Conservation (phyloP, 108 stramenopile species). For the Cyclotella sp. region DNA sequence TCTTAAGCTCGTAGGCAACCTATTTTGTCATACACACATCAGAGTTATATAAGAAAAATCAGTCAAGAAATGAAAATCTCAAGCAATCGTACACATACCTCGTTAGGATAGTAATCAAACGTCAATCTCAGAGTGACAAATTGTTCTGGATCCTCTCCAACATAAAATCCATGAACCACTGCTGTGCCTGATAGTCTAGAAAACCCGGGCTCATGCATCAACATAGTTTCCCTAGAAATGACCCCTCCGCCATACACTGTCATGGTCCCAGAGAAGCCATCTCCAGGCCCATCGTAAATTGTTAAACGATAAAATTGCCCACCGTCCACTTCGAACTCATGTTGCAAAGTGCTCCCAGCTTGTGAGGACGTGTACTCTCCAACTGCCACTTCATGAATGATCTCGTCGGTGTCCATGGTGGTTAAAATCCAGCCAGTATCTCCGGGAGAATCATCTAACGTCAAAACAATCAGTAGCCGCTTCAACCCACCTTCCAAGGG, state of each 20-base stretch:
- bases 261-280: slow-evolving; percentile 40
- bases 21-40: not conserved
- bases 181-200: slow-evolving; percentile 24
- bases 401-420: slow-evolving; percentile 30
- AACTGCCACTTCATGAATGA: slow-evolving; percentile 30
- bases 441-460: slow-evolving; percentile 26
- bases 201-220: slow-evolving; percentile 44
- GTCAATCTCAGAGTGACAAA: slow-evolving; percentile 23
- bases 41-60: not conserved
- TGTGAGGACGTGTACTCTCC: slow-evolving; percentile 23
- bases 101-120: slow-evolving; percentile 29
- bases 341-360: slow-evolving; percentile 10
- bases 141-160: slow-evolving; percentile 28
- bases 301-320: slow-evolving; percentile 37
- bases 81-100: slow-evolving; percentile 2
- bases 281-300: slow-evolving; percentile 32
- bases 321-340: slow-evolving; percentile 28
- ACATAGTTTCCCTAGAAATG: slow-evolving; percentile 1
- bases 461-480: slow-evolving; percentile 30
- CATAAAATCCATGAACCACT: slow-evolving; percentile 43
- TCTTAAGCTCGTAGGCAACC: slow-evolving; percentile 41
- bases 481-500: slow-evolving; percentile 46
- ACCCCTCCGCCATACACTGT: slow-evolving; percentile 8
- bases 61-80: not conserved
- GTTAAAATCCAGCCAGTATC: slow-evolving; percentile 46